phyloP scores from a whole-genome alignment of 179 eudicot genomes.

The Camellia oleifera region DNA sequence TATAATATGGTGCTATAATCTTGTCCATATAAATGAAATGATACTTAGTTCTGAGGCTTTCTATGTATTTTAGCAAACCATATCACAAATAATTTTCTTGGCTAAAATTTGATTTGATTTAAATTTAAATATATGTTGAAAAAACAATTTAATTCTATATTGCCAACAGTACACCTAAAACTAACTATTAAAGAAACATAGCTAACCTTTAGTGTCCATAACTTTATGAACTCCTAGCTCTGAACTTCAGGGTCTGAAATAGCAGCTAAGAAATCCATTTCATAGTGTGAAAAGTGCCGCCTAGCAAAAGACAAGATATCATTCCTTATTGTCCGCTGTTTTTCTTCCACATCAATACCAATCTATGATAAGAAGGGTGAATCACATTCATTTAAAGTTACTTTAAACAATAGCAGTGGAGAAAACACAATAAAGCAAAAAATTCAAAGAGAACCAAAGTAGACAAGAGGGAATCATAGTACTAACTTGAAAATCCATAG shows the following conservation, averaged over 20 bases:
- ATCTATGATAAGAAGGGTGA: constrained; percentile 41
- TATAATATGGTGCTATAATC: background rate
- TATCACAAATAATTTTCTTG: background rate
- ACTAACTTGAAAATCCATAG: constrained; percentile 55
- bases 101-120: too few relatives aligned
- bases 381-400: background rate
- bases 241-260: constrained; percentile 61
- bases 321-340: constrained; percentile 53
- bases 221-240: constrained; percentile 67
- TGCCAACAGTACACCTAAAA: background rate
- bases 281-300: constrained; percentile 62
- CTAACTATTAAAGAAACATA: constrained; percentile 5
- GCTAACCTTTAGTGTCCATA: constrained; percentile 88
- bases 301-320: constrained; percentile 61
- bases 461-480: constrained; percentile 14
- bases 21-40: background rate
- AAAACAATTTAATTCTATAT: background rate
- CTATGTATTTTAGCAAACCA: background rate
- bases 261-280: constrained; percentile 59
- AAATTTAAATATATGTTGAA: background rate
- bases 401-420: background rate
- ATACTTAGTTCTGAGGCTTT: background rate
- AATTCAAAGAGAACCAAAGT: background rate
- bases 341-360: constrained; percentile 91
- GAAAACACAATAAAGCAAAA: background rate